Percentiles rank a stretch among this genome's conserved stretches.
phyloP scores from a whole-genome alignment of 2,329 filamentous ascomycete species.

The Ustulina deusta region DNA sequence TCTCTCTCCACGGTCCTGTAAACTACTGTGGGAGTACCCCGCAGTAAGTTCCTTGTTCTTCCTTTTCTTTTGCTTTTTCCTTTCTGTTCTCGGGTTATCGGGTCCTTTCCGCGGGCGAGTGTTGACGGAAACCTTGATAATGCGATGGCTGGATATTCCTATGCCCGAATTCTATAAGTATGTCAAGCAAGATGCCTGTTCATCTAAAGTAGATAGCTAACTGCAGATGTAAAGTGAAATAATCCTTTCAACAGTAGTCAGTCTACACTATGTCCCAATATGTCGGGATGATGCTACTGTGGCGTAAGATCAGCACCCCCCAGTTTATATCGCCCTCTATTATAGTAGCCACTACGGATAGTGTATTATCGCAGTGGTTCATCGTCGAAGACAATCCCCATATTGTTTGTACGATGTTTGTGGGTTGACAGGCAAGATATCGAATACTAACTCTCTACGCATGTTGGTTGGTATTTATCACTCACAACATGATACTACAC shows the following conservation, averaged over 20 bases:
- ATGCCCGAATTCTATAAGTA: slow-evolving; percentile 14
- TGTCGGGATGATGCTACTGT: slow-evolving; percentile 25
- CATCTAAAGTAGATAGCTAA: neutral
- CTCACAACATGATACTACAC: neutral
- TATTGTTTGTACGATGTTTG: neutral
- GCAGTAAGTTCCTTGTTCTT: slow-evolving; percentile 6
- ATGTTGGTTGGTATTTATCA: neutral
- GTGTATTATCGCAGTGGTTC: neutral
- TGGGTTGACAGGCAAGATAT: neutral
- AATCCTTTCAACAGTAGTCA: too few species aligned
- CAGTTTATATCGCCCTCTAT: slow-evolving; percentile 3
- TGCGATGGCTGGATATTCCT: slow-evolving; percentile 12
- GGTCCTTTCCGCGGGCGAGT: slow-evolving; percentile 25
- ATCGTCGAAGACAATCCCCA: neutral
- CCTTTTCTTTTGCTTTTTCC: slow-evolving; percentile 16
- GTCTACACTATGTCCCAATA: slow-evolving; percentile 17
- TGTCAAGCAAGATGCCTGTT: slow-evolving; percentile 27
- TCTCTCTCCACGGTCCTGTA: slow-evolving; percentile 5
- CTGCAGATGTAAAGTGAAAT: neutral
- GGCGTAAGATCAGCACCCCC: neutral
- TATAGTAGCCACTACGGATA: neutral
- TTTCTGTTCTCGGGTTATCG: slow-evolving; percentile 29
- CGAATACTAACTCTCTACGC: neutral
- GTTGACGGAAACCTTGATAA: slow-evolving; percentile 17
- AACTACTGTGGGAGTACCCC: slow-evolving; percentile 24